phyloP scores from a whole-genome alignment of 1,139 yeast species.

The Sugiyamaella castrensis region DNA sequence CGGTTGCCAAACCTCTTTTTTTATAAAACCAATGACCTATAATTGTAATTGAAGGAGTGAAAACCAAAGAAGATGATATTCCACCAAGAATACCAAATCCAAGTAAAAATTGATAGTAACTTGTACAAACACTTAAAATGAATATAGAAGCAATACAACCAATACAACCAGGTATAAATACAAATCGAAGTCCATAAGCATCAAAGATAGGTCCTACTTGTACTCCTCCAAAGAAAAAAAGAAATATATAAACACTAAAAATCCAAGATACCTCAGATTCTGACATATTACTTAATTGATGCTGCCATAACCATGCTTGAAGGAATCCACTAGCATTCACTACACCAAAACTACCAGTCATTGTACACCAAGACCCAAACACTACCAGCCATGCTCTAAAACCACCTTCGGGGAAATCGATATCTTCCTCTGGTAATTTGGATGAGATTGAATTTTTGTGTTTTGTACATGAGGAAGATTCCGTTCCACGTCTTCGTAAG shows the following conservation, averaged over 20 bases:
- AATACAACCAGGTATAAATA: constrained; percentile 45
- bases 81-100: constrained; percentile 58
- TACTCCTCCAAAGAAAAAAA: constrained; percentile 57
- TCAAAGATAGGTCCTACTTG: constrained; percentile 64
- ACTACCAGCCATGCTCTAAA: constrained; percentile 55
- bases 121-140: constrained; percentile 50
- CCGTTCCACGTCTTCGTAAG: too few relatives aligned
- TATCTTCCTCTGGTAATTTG: constrained; percentile 19
- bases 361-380: constrained; percentile 57
- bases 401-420: constrained; percentile 63
- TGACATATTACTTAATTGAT: constrained; percentile 47
- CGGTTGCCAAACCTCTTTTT: constrained; percentile 55
- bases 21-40: constrained; percentile 60
- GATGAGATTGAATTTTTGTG: neutral
- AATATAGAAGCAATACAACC: constrained; percentile 50
- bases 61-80: constrained; percentile 53
- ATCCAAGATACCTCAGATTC: constrained; percentile 59
- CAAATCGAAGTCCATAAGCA: constrained; percentile 33
- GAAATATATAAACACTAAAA: constrained; percentile 54
- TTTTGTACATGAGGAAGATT: too few relatives aligned
- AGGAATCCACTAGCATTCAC: constrained; percentile 59
- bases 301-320: constrained; percentile 51
- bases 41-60: constrained; percentile 58
- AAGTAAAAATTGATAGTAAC: constrained; percentile 57
- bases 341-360: constrained; percentile 59